Evolutionary conservation across 257 asterid species (phyloP), one percentile per base, ranked within the genome.

Genomic region (Gentiana macrophylla): DNA sequence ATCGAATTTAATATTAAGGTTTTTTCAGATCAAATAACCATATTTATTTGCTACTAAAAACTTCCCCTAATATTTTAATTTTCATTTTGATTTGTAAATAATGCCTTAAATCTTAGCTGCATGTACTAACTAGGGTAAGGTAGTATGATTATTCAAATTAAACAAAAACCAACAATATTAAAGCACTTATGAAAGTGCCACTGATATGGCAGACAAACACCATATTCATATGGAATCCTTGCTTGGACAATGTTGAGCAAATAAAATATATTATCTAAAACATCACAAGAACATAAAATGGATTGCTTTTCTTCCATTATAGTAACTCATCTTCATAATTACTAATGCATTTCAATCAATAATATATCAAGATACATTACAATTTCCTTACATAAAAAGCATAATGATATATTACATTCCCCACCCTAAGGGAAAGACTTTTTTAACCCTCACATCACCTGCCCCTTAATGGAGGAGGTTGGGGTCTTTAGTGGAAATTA

Each of bases 161-260:
- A 24, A 24, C 24, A 24, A 24, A 24, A 24, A 24, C 24, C 24
- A 24, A 24, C 24, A 24, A 24, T 24, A 24, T 24, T 24, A 24
- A 24, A 24, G 24, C 24, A 24, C 24, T 24, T 24, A 24, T 24
- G 24, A 24, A 24, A 24, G 24, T 66, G 74, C 34, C 69, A 63
- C 61, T 77, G 72, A 38, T 61, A 71, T 75, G 84, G 89, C 85
- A 81, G 89, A 74, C 84, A 78, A 35, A 63, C 69, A 79, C 72
- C 76, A 75, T 81, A 72, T 69, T 63, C 70, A 65, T 67, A 72
- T 70, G 73, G 76, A 70, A 70, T 75, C 66, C 74, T 69, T 75
- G 71, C 64, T 78, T 77, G 35, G 61, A 62, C 65, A 55, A 38
- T 41, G 10, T 41, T 41, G 6, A 41, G 9, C 46, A 7, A 5